A percentile compares a stretch with the other conserved stretches of the same genome.
These are phyloP conservation scores for Globisporangium orthogonon DNA, from an alignment of 352 stramenopile genomes.

Conservation along the genomic window DNA sequence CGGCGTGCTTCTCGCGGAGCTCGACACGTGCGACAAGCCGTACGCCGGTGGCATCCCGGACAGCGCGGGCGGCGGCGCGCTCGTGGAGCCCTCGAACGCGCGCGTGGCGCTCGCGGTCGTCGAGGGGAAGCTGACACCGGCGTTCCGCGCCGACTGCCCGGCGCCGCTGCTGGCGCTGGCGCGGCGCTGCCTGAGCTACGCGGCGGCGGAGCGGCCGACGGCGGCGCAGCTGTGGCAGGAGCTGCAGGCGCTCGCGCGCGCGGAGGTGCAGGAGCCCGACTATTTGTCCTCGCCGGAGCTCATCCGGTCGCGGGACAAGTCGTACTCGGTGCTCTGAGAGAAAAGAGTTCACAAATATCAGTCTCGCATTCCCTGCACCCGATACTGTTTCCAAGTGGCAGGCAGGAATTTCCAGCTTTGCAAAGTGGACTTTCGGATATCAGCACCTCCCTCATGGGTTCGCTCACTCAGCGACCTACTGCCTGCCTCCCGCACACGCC, in stretches of 20 bases:
- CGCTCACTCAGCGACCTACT: neutral
- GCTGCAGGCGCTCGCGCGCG: slow-evolving; percentile 7
- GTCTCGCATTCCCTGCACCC: neutral
- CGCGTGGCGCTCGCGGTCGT: slow-evolving; percentile 34
- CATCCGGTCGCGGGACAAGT: neutral
- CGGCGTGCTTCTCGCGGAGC: slow-evolving; percentile 39
- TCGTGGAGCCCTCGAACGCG: slow-evolving; percentile 27
- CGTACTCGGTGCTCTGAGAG: slow-evolving; percentile 3
- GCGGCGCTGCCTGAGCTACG: slow-evolving; percentile 13
- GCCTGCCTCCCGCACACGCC: neutral
- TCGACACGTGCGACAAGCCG: slow-evolving; percentile 41
- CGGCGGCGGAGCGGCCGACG: neutral
- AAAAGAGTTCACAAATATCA: neutral
- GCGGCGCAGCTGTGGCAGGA: slow-evolving; percentile 5
- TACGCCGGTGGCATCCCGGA: slow-evolving; percentile 23
- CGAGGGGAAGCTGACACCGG: slow-evolving; percentile 27
- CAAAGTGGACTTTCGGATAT: too few relatives aligned
- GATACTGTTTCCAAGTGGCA: neutral
- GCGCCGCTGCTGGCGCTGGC: slow-evolving; percentile 23
- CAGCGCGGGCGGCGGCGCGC: slow-evolving; percentile 1
- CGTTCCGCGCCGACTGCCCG: slow-evolving; percentile 32
- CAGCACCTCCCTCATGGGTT: neutral
- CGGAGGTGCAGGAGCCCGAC: neutral
- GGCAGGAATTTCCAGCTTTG: neutral
- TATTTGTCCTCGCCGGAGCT: neutral